Evolutionary conservation across 2,329 filamentous ascomycete species (phyloP).

Genomic region (Ceratocystiopsis brevicomis): DNA sequence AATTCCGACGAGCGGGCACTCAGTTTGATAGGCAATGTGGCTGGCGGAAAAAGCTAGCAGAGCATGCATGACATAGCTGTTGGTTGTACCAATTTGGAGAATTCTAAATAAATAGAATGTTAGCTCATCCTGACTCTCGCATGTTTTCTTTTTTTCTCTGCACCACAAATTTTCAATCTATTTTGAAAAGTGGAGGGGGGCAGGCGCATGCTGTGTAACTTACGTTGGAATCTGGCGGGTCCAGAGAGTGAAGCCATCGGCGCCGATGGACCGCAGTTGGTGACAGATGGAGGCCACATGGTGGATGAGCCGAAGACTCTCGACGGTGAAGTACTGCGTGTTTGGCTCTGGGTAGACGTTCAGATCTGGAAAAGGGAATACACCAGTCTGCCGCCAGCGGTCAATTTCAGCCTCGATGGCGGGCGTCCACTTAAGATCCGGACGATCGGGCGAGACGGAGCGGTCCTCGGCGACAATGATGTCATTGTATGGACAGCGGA

Average conservation of each 20-base stretch:
- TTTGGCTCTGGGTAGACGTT: constrained; percentile 56
- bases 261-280: constrained; percentile 57
- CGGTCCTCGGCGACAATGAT: constrained; percentile 48
- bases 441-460: constrained; percentile 40
- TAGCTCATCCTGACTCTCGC: constrained; percentile 6
- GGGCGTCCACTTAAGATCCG: constrained; percentile 66
- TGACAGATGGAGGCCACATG: constrained; percentile 75
- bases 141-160: too few relatives aligned
- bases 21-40: constrained; percentile 76
- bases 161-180: background rate
- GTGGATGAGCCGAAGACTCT: constrained; percentile 75
- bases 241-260: constrained; percentile 79
- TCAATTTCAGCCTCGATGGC: constrained; percentile 67
- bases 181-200: too few relatives aligned
- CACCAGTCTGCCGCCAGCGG: constrained; percentile 65
- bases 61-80: constrained; percentile 85
- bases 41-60: constrained; percentile 87
- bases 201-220: constrained; percentile 16
- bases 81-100: constrained; percentile 61
- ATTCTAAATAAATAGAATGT: constrained; percentile 35
- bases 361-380: constrained; percentile 71
- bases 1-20: constrained; percentile 68
- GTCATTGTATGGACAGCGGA: constrained; percentile 95
- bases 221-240: constrained; percentile 83
- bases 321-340: constrained; percentile 52